A percentile compares a stretch with the other conserved stretches of the same genome.
These are phyloP conservation scores for Helichrysum umbraculigerum DNA, from an alignment of 129 eudicot species.

Conservation along the genomic window DNA sequence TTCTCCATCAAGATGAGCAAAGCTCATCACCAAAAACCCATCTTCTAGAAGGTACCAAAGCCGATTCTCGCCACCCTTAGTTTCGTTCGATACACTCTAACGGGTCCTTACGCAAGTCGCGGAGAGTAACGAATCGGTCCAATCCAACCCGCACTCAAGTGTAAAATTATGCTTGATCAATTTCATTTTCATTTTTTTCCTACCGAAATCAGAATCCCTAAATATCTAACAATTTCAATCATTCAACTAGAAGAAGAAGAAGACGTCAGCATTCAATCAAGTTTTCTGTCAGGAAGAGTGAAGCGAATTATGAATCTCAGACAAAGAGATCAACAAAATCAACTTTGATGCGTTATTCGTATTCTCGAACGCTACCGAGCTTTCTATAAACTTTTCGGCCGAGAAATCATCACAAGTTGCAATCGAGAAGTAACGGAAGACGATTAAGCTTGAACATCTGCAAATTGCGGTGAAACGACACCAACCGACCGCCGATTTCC, in stretches of 20 bases:
- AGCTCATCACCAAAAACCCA: too few species aligned
- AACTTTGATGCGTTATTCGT: constrained; percentile 72
- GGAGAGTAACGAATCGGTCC: too few species aligned
- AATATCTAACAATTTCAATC: too few species aligned
- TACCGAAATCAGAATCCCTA: too few species aligned
- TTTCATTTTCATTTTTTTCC: too few species aligned
- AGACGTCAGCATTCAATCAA: constrained; percentile 31
- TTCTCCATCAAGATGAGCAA: too few species aligned
- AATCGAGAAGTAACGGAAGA: constrained; percentile 68
- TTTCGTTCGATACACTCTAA: too few species aligned
- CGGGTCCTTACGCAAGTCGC: too few species aligned
- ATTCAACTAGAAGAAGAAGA: constrained; percentile 36
- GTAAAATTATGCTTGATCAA: too few species aligned
- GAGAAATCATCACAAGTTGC: constrained; percentile 72
- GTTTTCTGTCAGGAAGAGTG: constrained; percentile 65
- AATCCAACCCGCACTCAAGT: too few species aligned
- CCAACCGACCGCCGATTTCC: constrained; percentile 79
- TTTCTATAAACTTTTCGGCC: constrained; percentile 62
- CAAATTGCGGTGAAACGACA: constrained; percentile 78
- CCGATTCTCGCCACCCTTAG: too few species aligned
- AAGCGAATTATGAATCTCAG: constrained; percentile 83
- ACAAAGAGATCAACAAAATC: constrained; percentile 72
- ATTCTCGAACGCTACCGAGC: constrained; percentile 70
- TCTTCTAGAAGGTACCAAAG: too few species aligned
- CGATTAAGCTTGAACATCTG: constrained; percentile 65